A percentile compares a stretch with the other conserved stretches of the same genome.
phyloP scores from a whole-genome alignment of 768 basidiomycete species.

The Amanita pseudoporphyria region DNA sequence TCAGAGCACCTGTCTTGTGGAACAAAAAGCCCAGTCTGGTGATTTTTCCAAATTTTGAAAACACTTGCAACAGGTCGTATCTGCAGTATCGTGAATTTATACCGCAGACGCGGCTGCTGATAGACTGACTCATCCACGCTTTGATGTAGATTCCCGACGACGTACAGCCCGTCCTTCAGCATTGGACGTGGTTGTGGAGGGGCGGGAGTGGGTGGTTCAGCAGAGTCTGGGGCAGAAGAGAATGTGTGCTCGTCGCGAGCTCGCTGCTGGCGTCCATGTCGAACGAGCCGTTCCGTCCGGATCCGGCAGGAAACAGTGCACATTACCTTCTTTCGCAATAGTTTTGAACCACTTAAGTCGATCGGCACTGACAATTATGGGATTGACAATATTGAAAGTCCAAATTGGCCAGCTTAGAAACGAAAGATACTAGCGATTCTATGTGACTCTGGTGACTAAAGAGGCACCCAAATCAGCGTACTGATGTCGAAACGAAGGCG shows the following conservation, averaged over 20 bases:
- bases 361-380: too few species aligned
- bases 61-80: conserved; percentile 81
- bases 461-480: too few species aligned
- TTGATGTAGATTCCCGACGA: conserved; percentile 84
- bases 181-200: conserved; percentile 21
- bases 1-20: conserved; percentile 82
- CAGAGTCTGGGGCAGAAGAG: background rate
- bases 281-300: too few species aligned
- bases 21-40: conserved; percentile 92
- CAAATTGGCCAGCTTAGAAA: too few species aligned
- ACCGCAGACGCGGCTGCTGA: background rate
- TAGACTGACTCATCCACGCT: conserved; percentile 73
- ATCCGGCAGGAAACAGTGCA: too few species aligned
- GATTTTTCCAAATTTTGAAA: conserved; percentile 88
- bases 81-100: conserved; percentile 26
- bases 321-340: too few species aligned
- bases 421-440: too few species aligned
- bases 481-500: too few species aligned
- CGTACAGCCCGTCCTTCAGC: conserved; percentile 71
- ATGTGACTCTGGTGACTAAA: too few species aligned
- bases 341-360: too few species aligned
- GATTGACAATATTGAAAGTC: too few species aligned
- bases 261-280: background rate
- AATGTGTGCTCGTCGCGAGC: conserved; percentile 1
- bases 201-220: background rate